Base-by-base conservation (phyloP, 768 basidiomycete species). In the Trametes coccinea region DNA sequence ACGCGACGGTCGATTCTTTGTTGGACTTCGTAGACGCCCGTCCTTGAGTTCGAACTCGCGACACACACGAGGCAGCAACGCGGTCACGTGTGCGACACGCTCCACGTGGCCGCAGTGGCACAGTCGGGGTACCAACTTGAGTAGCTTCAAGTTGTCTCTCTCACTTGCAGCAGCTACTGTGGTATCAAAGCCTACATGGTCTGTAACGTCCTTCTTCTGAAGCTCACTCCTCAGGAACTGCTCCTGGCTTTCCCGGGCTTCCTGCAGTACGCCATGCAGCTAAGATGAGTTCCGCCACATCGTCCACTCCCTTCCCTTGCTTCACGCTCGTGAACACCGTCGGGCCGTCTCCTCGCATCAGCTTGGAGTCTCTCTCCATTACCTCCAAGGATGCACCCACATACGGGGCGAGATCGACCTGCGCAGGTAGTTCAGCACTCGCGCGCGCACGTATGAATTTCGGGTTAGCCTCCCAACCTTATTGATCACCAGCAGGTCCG, bases 261-360 rank as follows among this genome's bases (percentile, higher is more conserved):
- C 91, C 90, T 10, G 91, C 89, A 16, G 83, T 78, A 72, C 83
- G 84, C 96, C 95, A 98, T n/a, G 93, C 93, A 11, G 87, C 88
- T 27, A 95, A 76, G 63, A 98, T 83, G 37, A 98, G 80, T 40
- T 87, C 84, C 14, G 88, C 84, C 7, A 96, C 83, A 63, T 95
- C 92, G 34, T 90, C 85, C 0, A 98, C 86, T 0, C 93, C 93
- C 59, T 83, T 86, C 31, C 78, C 80, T 60, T 92, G 80, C 70
- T 90, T 87, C 58, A 99, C 84, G 66, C 90, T 91, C 0, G 90
- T 83, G 74, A 99, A 98, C 17, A 98, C 69, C 0, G 96, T 99
- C 2, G 96, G 96, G 0, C 96, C 96, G 61, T 89, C 85, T 39
- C 95, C 96, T 30, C 96, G 84, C 95, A 99, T 98, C 62, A 90